Conservation (phyloP, 1,139 yeast genomes). For the Tardiomyces digboiensis region DNA sequence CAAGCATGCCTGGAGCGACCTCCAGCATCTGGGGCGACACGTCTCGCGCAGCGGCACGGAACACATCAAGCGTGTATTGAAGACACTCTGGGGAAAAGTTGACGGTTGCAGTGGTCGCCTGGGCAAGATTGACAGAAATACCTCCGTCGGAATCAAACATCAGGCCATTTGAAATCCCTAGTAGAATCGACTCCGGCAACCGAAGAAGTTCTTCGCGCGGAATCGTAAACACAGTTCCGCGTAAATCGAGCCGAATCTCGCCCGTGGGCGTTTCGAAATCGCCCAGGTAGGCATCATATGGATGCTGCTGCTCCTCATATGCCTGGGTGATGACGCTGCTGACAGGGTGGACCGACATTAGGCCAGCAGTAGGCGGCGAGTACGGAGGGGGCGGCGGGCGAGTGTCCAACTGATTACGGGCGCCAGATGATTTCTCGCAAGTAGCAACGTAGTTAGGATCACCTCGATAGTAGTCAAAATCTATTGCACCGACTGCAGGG, state of each 20-base stretch:
- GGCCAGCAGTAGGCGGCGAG: slow-evolving; percentile 16
- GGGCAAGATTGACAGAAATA: slow-evolving; percentile 4
- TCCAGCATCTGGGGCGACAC: slow-evolving; percentile 10
- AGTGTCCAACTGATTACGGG: slow-evolving; percentile 4
- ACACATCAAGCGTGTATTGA: slow-evolving; percentile 65
- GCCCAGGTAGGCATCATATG: slow-evolving; percentile 7
- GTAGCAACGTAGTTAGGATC: too few relatives aligned
- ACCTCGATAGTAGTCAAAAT: too few relatives aligned
- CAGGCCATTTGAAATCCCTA: slow-evolving; percentile 84
- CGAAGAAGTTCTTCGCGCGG: slow-evolving; percentile 86
- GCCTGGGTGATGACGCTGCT: slow-evolving; percentile 25
- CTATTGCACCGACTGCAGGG: too few relatives aligned
- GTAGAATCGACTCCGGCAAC: slow-evolving; percentile 79
- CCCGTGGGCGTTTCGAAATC: slow-evolving; percentile 13
- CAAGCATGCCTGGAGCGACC: neutral
- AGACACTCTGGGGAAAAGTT: slow-evolving; percentile 85
- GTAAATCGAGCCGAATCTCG: slow-evolving; percentile 48
- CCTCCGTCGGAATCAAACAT: slow-evolving; percentile 59
- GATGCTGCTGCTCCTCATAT: slow-evolving; percentile 5
- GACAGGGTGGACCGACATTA: slow-evolving; percentile 6
- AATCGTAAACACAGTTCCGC: slow-evolving; percentile 57
- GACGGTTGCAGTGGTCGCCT: slow-evolving; percentile 13
- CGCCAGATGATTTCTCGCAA: too few relatives aligned
- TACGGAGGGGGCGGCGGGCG: slow-evolving; percentile 20
- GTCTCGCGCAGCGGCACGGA: slow-evolving; percentile 35